Base-by-base conservation (phyloP, 768 basidiomycete species). In the Amylocystis lapponica region DNA sequence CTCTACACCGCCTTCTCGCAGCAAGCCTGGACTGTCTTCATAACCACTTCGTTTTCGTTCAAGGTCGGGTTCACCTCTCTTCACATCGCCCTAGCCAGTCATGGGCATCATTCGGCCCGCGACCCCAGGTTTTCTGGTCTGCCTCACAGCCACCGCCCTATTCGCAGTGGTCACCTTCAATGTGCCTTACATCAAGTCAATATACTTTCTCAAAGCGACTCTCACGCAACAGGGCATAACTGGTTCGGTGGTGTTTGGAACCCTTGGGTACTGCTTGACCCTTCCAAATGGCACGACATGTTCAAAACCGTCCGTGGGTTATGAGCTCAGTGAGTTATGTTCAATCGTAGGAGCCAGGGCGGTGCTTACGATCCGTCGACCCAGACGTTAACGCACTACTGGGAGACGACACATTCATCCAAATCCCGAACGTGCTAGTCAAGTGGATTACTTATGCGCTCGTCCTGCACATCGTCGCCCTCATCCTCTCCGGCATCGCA, bases 391-490 rank as follows among this genome's bases (percentile, higher is more conserved):
- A 93, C 55, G 58, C 69, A 27, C 73, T 97, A 2, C 78, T 96
- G 25, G 88, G 83, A 5, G 74, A 89, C 60, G 64, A 71, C 3
- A 67, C 76, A 2, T 54, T 69, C 21, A 65, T 94, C 27, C 62
- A 89, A 52, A 88, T 97, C 39, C 91, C 93, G 2, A 69, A 79
- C 43, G 78, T 90, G 5, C 75, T 82, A 38, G 86, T 93, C 48
- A 95, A 96, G 69, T 97, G 94, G 90, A 69, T 97, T 58, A 98
- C 96, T 9, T 95, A 95, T 57, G 83, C 81, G 19, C 81, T 99
- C 51, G 80, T 97, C 50, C 75, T 98, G 13, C 94, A 98, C 60
- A 80, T 96, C 47, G 81, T 92, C 45, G 95, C 90, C 13, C 79
- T 97, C 43, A 76, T 63, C 11, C 72, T 86, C 27, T 78, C 90